Evolutionary conservation across 768 basidiomycete species (phyloP), one percentile per base, ranked within the genome.

Genomic region (Boletus subcaerulescens): DNA sequence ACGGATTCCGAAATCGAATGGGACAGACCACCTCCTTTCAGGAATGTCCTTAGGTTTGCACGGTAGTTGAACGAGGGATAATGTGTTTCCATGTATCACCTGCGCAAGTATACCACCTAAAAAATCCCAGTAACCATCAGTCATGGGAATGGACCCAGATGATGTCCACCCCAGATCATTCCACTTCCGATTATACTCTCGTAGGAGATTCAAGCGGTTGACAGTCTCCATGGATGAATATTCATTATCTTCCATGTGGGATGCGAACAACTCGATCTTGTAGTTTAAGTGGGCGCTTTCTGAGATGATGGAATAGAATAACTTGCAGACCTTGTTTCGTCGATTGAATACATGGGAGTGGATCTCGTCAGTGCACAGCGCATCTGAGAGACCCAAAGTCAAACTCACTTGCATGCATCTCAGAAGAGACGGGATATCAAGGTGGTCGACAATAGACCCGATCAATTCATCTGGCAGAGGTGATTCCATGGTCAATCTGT

Each of bases 51-150:
- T 68, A 39, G 59, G 40, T 18, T 60, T 55, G 57, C 65, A 74
- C 8, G 74, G 69, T 11, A 75, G 49, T 36, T 67, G 69, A 17
- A 57, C 56, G 44, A 70, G 57, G 10, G 43, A 53, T 18, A 73
- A 53, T 22, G 60, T 56, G 17, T 56, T 54, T 36, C 55, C 41
- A 12, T 14, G 18, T 15, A 50, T 56, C 9, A 63, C 63, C n/a
- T 70, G 68, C 2, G 66, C 69, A 18, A 74, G 60, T 15, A 75
- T 60, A 46, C 73, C 73, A 45, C 71, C 69, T 11, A 62, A 57
- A 45, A 75, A 56, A 46, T 74, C 74, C 73, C 74, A 74, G 18
- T 58, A 56, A 22, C 70, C 65, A 5, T 55, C 47, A 24, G 45
- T 43, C 50, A 63, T 59, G 9, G 59, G 49, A 5, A 65, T 61